Base-by-base conservation (phyloP, 2,329 filamentous ascomycete species). In the Kalmusia sp. region DNA sequence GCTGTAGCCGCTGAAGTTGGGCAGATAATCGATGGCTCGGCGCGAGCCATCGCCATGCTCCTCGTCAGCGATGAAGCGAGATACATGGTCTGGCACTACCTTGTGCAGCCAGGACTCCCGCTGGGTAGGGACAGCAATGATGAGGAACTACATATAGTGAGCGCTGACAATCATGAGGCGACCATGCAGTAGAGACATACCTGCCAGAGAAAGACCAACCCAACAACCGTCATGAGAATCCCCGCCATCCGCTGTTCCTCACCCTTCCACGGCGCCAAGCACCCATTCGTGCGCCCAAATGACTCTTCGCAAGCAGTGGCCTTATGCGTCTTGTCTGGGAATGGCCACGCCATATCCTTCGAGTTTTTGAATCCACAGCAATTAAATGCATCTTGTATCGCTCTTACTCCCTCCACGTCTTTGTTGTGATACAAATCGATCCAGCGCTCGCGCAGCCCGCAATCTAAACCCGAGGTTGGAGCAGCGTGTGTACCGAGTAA, bases 331-430 rank as follows among this genome's bases (percentile, higher is more conserved):
- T 70, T 58, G 49, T 74, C 51, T 48, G 77, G 77, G 53, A 89
- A 90, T 0, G 88, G 89, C 77, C 82, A 90, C 0, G 83, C 82
- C 59, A 82, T 83, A 63, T 92, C 87, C 25, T 67, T 71, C 24
- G 84, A 67, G 4, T 77, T 80, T 50, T 79, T 79, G 28, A 90
- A 77, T 0, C 89, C 89, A 60, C 89, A 92, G 74, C 89, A 92
- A 6, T 81, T 67, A 27, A 90, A 81, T 0, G 80, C 70, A 65
- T 91, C 85, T 64, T 92, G 89, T 45, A 92, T 87, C 2, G 74
- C 70, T 35, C 79, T 76, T 51, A 91, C 82, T 2, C 78, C 70
- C 4, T 65, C 63, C 1, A 57, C 78, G 49, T 89, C 77, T 54
- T 86, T 84, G 0, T 64, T 60, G 0, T 59, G 68, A 61, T 79